Evolutionary conservation across 108 stramenopile species (phyloP).

Genomic region (Chaetoceros muelleri): DNA sequence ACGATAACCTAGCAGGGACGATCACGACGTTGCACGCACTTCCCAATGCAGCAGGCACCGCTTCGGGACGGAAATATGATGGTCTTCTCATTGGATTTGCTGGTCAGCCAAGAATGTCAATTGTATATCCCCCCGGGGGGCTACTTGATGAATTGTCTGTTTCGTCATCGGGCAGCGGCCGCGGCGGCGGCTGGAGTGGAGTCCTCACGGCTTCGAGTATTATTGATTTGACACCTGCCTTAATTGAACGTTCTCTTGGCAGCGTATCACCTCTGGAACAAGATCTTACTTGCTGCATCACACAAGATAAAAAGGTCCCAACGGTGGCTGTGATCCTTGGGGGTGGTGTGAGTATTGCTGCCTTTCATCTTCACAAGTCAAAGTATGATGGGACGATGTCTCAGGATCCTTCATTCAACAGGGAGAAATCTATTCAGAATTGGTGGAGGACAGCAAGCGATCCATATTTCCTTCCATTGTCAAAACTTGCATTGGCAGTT

Average conservation of each 20-base stretch:
- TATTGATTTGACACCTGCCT: conserved; percentile 57
- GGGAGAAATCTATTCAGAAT: no score
- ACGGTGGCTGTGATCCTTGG: conserved; percentile 59
- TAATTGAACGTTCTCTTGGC: conserved; percentile 41
- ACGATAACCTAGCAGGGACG: conserved; percentile 61
- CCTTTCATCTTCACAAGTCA: conserved; percentile 23
- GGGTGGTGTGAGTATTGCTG: conserved; percentile 67
- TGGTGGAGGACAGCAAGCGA: conserved; percentile 57
- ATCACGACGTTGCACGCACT: conserved; percentile 2
- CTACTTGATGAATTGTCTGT: conserved; percentile 3
- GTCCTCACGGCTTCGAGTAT: conserved; percentile 54
- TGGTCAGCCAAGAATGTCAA: conserved; percentile 54
- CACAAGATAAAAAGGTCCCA: conserved; percentile 11
- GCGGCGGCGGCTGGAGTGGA: conserved; percentile 24
- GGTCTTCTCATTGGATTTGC: conserved; percentile 66
- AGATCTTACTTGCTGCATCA: conserved; percentile 41
- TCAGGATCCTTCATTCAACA: no score
- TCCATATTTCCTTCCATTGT: conserved; percentile 66
- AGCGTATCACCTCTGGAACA: conserved; percentile 48
- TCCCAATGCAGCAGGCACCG: neutral
- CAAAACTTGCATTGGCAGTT: conserved; percentile 16
- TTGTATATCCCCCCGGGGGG: conserved; percentile 33
- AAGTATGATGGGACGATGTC: neutral
- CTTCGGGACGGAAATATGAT: conserved; percentile 18
- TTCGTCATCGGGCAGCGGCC: no score